These are phyloP conservation scores for Backusella tuberculispora DNA, from an alignment of 192 early-diverging fungal species.

Conservation along the genomic window DNA sequence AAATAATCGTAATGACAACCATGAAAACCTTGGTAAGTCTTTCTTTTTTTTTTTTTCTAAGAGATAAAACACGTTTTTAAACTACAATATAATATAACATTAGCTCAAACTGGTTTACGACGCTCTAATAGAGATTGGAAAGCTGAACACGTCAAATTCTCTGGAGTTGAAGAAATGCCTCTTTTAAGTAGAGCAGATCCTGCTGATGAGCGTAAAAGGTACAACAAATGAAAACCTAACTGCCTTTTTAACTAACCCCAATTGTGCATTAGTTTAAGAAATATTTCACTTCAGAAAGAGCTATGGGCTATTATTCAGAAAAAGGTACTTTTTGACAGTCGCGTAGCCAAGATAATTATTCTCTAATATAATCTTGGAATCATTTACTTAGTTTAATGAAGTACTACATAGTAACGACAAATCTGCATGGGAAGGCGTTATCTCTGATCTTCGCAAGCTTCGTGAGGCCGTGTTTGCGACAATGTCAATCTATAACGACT, in stretches of 20 bases:
- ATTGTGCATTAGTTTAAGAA: no score
- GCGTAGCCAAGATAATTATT: no score
- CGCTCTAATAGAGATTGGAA: not conserved
- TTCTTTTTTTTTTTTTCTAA: not conserved
- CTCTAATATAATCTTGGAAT: no score
- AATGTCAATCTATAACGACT: not conserved
- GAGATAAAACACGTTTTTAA: not conserved
- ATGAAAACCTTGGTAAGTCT: not conserved
- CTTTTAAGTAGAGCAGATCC: not conserved
- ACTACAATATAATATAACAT: not conserved
- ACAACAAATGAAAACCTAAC: not conserved
- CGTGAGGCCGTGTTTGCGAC: not conserved
- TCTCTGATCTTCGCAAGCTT: not conserved
- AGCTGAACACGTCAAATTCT: not conserved
- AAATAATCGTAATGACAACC: not conserved
- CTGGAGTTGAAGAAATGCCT: not conserved
- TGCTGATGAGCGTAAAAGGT: not conserved
- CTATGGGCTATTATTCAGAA: no score
- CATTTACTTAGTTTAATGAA: not conserved
- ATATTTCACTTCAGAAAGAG: no score
- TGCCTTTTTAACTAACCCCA: no score
- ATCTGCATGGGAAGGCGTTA: not conserved
- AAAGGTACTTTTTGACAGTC: no score
- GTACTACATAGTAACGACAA: not conserved
- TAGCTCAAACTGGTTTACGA: no score